A percentile compares a stretch with the other conserved stretches of the same genome.
phyloP scores from a whole-genome alignment of 148 eudicot genomes.

The Rhododendron williamsianum region DNA sequence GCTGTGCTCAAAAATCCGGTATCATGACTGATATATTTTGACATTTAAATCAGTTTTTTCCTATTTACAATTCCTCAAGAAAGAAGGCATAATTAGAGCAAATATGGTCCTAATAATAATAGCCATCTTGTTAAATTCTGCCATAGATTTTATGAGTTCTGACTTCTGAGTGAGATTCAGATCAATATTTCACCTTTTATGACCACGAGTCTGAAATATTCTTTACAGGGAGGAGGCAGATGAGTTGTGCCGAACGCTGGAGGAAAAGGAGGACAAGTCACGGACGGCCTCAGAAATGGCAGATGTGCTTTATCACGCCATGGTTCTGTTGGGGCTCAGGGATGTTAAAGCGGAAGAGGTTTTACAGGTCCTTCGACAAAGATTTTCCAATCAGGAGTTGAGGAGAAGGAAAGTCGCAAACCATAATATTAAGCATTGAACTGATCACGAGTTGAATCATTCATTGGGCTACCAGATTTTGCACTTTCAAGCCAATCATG shows the following conservation, averaged over 20 bases:
- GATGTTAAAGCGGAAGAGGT: conserved; percentile 79
- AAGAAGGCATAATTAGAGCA: not conserved
- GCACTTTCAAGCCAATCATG: not conserved
- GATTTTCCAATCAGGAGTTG: conserved; percentile 85
- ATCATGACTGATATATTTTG: not conserved
- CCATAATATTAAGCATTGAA: conserved; percentile 8
- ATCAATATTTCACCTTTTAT: not conserved
- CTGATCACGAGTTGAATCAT: not conserved
- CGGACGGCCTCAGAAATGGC: conserved; percentile 95
- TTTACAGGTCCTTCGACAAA: conserved; percentile 48
- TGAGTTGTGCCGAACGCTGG: conserved; percentile 83
- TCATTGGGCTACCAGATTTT: not conserved
- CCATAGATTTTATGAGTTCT: not conserved
- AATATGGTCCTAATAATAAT: not conserved
- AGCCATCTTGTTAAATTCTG: not conserved
- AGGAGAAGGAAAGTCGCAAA: conserved; percentile 72
- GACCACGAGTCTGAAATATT: not conserved
- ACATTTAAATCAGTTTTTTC: not conserved
- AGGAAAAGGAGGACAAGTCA: conserved; percentile 62
- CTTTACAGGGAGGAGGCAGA: conserved; percentile 83
- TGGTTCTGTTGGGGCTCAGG: conserved; percentile 67
- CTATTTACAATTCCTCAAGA: not conserved
- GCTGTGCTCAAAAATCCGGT: conserved; percentile 88
- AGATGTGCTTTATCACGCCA: conserved; percentile 87
- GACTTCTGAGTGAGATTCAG: not conserved